Conservation (phyloP, 148 eudicot genomes). For the Rhododendron molle region DNA sequence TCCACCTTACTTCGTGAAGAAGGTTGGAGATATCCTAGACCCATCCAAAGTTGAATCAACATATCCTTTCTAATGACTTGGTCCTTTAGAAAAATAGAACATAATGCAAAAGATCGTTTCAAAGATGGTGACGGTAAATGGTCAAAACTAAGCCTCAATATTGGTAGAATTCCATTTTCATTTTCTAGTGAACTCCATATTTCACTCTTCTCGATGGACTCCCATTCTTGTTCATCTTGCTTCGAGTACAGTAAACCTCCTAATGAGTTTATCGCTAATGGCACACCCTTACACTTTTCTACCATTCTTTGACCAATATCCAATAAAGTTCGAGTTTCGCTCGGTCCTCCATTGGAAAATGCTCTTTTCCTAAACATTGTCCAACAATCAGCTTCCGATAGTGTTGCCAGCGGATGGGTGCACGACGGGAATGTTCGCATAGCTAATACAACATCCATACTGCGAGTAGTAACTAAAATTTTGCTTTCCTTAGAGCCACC, state of each 20-base stretch:
- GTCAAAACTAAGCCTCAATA: constrained; percentile 15
- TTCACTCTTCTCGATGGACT: neutral
- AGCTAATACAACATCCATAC: neutral
- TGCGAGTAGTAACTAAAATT: neutral
- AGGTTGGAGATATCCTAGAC: neutral
- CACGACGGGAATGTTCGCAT: neutral
- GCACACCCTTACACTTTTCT: neutral
- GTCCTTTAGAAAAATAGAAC: neutral
- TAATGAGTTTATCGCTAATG: constrained; percentile 14
- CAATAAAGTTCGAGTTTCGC: neutral
- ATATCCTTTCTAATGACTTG: neutral
- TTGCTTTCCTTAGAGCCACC: neutral
- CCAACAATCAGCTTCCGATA: constrained; percentile 1
- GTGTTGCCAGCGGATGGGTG: neutral
- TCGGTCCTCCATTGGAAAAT: neutral
- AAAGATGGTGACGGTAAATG: constrained; percentile 10
- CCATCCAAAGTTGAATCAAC: neutral
- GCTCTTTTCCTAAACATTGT: neutral
- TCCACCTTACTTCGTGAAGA: neutral
- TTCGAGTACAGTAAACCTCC: constrained; percentile 8
- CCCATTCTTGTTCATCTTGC: constrained; percentile 4
- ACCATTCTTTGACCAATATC: neutral
- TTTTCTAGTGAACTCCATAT: neutral
- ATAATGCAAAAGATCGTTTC: constrained; percentile 17
- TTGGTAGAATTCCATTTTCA: neutral